phyloP scores from a whole-genome alignment of 805 yeast species.

The Priceomyces haplophilus region DNA sequence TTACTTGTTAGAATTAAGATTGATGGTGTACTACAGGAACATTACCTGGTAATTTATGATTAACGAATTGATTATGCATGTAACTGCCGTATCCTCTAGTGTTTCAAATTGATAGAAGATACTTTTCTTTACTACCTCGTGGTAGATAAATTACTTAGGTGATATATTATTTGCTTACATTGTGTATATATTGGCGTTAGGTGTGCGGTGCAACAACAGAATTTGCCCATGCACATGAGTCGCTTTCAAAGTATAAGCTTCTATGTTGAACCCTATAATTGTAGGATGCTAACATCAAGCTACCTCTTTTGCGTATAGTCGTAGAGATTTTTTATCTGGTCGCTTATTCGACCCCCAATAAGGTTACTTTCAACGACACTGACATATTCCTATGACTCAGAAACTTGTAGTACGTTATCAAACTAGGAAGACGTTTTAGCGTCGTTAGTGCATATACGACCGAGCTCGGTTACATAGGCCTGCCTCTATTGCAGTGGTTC shows the following conservation, averaged over 20 bases:
- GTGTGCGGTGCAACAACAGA: background rate
- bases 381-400: no score
- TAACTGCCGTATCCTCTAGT: background rate
- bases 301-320: no score
- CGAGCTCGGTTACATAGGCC: no score
- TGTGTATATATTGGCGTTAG: background rate
- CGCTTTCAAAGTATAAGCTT: background rate
- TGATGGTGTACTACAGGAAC: background rate
- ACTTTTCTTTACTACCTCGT: background rate
- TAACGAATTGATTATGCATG: slow-evolving; percentile 1
- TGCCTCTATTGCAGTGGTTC: no score
- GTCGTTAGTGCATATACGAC: no score
- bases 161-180: background rate
- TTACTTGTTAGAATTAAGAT: background rate
- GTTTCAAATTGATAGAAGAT: background rate
- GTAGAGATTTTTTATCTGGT: no score
- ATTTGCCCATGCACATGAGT: background rate
- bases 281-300: no score
- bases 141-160: background rate
- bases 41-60: background rate
- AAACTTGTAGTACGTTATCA: no score
- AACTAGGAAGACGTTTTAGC: no score
- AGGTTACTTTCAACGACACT: no score
- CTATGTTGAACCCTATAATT: no score
- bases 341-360: no score